Evolutionary conservation across 2,329 filamentous ascomycete genomes (phyloP).

Genomic region (Verticillium nonalfalfae): DNA sequence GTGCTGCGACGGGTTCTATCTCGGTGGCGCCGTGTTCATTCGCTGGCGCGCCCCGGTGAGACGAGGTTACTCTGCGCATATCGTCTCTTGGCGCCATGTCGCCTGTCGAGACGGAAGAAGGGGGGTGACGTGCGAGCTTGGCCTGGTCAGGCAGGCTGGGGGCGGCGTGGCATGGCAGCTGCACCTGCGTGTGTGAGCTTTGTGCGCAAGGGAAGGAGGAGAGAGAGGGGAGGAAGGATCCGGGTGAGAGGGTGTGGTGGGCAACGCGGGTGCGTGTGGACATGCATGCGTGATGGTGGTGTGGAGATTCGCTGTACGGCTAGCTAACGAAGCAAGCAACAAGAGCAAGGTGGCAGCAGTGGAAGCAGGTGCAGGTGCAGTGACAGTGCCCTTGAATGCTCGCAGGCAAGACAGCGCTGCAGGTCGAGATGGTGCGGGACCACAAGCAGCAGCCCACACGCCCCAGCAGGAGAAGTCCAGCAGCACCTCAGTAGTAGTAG

Average conservation of each 20-base stretch:
- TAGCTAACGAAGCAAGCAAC: background rate
- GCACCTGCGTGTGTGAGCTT: background rate
- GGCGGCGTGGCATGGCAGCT: background rate
- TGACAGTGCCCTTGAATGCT: background rate
- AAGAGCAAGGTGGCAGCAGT: background rate
- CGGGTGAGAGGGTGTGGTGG: background rate
- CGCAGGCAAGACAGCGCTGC: background rate
- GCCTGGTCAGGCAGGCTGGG: background rate
- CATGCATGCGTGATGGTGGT: background rate
- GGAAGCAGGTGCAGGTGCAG: background rate
- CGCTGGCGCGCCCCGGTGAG: background rate
- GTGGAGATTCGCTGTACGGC: background rate
- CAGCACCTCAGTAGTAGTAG: too few species aligned
- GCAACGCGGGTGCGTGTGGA: background rate
- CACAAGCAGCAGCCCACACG: background rate
- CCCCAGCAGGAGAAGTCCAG: background rate
- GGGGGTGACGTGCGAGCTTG: background rate
- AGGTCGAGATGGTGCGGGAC: background rate
- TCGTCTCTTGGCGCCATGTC: background rate
- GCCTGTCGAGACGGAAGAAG: background rate
- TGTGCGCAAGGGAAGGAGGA: background rate
- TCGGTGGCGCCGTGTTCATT: background rate
- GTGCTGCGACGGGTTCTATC: background rate
- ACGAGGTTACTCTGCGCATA: background rate
- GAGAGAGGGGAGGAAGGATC: background rate